Base-by-base conservation (phyloP, 495 filamentous ascomycete genomes). In the Penicillium desertorum region DNA sequence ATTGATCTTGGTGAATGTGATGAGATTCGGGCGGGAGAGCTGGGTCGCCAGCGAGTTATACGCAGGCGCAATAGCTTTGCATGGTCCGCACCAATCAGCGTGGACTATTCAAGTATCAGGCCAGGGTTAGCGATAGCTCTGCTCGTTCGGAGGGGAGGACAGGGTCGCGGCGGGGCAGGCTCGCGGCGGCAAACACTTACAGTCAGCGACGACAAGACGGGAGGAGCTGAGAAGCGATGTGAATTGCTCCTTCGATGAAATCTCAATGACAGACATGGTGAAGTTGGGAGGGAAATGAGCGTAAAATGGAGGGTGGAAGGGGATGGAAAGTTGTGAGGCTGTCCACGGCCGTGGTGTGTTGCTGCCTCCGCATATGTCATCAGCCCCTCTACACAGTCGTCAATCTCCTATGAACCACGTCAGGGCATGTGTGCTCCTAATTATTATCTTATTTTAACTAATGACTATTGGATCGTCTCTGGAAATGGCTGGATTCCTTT, bases 1-100 rank as follows among this genome's bases (percentile, higher is more conserved):
- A 75, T 98, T 84, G 74, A 96, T 81, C 77, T 96, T 96, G 69
- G 83, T 86, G 68, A 97, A 96, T 54, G 85, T 88, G 57, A 95
- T 86, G 48, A 81, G 76, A 56, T 86, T 85, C 17, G 87, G 85
- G 27, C 85, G 83, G 2, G 90, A 89, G 32, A 94, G 82, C 62
- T 85, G 80, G 49, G 67, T 66, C 19, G 91, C 86, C 42, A 96
- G 81, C 72, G 88, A 82, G 62, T 93, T 88, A 74, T 90, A 97
- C 51, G 89, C 68, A 10, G 92, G 90, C n/a, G 87, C 87, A 57
- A 96, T 90, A 54, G 82, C 76, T 62, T 91, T 90, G 82, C 89
- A 96, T 64, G 92, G 89, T 27, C 79, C 86, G 70, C 89, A 93
- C 89, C 88, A 94, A 63, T 88, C 83, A 64, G 92, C 89, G 70